These are phyloP conservation scores for Chaetoscypha palmicola DNA, from an alignment of 2,329 filamentous ascomycete genomes.

Conservation along the genomic window DNA sequence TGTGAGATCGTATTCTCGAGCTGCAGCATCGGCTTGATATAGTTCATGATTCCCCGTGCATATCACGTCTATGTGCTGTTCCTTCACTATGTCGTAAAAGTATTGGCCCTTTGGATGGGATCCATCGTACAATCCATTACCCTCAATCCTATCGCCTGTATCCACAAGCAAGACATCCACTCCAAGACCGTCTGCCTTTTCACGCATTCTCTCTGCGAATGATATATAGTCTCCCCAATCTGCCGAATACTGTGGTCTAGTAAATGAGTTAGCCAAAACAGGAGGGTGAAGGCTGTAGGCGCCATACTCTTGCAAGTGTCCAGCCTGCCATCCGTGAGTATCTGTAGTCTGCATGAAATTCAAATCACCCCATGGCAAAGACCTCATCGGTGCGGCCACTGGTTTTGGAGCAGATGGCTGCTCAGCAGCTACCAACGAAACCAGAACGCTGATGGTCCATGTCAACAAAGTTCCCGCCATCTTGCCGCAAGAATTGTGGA, in stretches of 20 bases:
- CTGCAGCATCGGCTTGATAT: conserved; percentile 72
- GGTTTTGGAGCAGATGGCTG: conserved; percentile 79
- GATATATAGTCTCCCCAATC: conserved; percentile 99
- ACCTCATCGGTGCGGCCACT: conserved; percentile 71
- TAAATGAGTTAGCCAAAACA: too few relatives aligned
- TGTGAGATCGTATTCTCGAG: conserved; percentile 70
- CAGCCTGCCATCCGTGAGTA: conserved; percentile 91
- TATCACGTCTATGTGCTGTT: conserved; percentile 78
- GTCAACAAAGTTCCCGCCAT: conserved; percentile 19
- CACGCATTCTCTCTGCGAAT: conserved; percentile 75
- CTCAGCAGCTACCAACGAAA: conserved; percentile 37
- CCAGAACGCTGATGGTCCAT: conserved; percentile 13
- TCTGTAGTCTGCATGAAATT: conserved; percentile 98
- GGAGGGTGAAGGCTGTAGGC: too few relatives aligned
- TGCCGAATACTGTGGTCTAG: conserved; percentile 78
- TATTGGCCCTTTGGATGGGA: conserved; percentile 83
- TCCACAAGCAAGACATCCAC: conserved; percentile 88
- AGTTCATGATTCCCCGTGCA: conserved; percentile 93
- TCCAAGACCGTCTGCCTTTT: conserved; percentile 69
- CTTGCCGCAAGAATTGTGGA: too few relatives aligned
- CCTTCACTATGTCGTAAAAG: conserved; percentile 77
- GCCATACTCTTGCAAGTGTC: conserved; percentile 82
- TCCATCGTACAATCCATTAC: conserved; percentile 89
- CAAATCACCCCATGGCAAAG: conserved; percentile 84
- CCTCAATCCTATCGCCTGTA: conserved; percentile 88